Evolutionary conservation across 106 monocot species (phyloP), one percentile per base, ranked within the genome.

Genomic region (Gastrodia elata): DNA sequence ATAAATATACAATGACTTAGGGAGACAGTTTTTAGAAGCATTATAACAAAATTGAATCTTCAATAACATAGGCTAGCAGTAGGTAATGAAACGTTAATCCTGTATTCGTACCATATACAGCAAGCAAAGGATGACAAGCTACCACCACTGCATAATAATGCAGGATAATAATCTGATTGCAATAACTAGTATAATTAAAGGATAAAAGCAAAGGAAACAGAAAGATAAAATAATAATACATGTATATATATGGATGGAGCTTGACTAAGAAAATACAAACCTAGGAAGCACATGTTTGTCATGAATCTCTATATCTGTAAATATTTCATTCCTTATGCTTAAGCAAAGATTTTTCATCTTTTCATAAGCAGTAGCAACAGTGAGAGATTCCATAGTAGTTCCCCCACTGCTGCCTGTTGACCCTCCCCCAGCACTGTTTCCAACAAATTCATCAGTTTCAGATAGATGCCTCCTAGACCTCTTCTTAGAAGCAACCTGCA

Each of bases 251-350:
- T 67, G 35, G 27, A 20, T 67, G 37, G 18, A 67, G 36, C 7
- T 67, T 36, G 20, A 67, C 0, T 16, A 67, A 67, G 67, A 67
- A 67, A 67, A 37, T n/a, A 48, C 36, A 33, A 75, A 94, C 94
- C 94, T 94, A 22, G 97, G 97, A 20, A 98, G 87, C 8, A 91
- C 83, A 73, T 98, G 91, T 20, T 84, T 84, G 74, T 88, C 83
- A 76, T 98, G 93, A 72, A 93, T 93, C 77, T 93, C 88, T 72
- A 98, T 98, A 78, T 98, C 97, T 39, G 88, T 93, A 64, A 82
- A 98, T 39, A 98, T 91, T 78, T 98, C 97, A 79, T 93, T 88
- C 71, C 93, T 88, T 25, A 93, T 73, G 74, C 86, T 98, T 61
- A 77, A 69, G 78, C 97, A 98, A 18, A 91, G 72, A 39, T 79